These are phyloP conservation scores for Ceratobasidium theobromae DNA, from an alignment of 1,284 basidiomycete species.

Conservation along the genomic window DNA sequence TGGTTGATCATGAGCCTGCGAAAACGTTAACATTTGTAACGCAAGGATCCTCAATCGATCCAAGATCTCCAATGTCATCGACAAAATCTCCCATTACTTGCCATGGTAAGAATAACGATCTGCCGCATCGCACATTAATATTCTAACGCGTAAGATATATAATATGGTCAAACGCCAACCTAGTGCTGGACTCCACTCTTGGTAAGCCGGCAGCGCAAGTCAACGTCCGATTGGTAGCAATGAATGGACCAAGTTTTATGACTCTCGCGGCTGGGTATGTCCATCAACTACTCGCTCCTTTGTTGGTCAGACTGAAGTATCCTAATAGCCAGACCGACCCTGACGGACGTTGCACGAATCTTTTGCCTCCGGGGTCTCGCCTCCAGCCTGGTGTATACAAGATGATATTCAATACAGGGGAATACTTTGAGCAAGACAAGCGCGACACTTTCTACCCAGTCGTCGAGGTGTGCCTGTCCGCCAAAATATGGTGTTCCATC, in stretches of 20 bases:
- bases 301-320: slow-evolving; percentile 7
- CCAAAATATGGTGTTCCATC: background rate
- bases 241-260: slow-evolving; percentile 49
- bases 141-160: background rate
- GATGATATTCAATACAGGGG: slow-evolving; percentile 79
- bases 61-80: background rate
- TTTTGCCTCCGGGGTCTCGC: slow-evolving; percentile 55
- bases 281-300: background rate
- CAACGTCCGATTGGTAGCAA: slow-evolving; percentile 52
- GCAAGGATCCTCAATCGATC: too few species aligned
- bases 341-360: slow-evolving; percentile 77
- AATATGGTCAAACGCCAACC: too few species aligned
- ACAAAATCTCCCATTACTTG: slow-evolving; percentile 78
- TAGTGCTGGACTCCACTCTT: slow-evolving; percentile 79
- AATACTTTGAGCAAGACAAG: slow-evolving; percentile 69
- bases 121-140: background rate
- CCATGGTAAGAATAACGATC: slow-evolving; percentile 59
- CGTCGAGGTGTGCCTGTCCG: slow-evolving; percentile 65
- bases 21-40: too few species aligned
- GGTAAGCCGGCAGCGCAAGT: slow-evolving; percentile 79
- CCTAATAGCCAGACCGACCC: slow-evolving; percentile 65
- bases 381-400: slow-evolving; percentile 69
- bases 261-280: slow-evolving; percentile 63
- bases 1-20: too few species aligned
- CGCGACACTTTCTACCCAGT: slow-evolving; percentile 82